Evolutionary conservation across 2,329 filamentous ascomycete species (phyloP), one percentile per base, ranked within the genome.

Genomic region (Stemphylium vesicarium): DNA sequence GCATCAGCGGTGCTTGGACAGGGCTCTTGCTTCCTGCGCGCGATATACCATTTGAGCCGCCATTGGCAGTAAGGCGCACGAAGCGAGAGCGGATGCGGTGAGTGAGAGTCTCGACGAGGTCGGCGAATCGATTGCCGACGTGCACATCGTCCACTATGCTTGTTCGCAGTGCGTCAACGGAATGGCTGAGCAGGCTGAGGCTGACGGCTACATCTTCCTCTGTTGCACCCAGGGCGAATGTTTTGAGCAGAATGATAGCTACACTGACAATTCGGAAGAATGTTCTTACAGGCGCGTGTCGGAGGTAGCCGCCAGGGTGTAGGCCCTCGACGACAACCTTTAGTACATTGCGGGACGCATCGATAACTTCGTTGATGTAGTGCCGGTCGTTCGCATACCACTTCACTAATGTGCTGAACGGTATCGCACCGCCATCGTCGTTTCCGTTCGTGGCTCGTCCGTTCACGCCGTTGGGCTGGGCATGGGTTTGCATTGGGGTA

Each of bases 211-310:
- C 88, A 62, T 95, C 90, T 50, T 87, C 87, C 65, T 91, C 89
- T 1, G 89, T 88, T 1, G 90, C 90, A 15, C 91, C 91, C 1
- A 95, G 82, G 0, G 90, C 90, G 74, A 95, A 94, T 0, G 91
- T 94, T 78, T 88, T 95, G 44, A 95, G 83, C 15, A 95, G 75
- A 68, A 95, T 93, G 85, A 94, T 93, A 59, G 90, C 89, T 4
- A 91, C 90, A 53, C 88, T 91, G 61, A 94, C 91, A 71, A 95
- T 94, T 52, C 91, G 86, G 78, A 95, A 93, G 73, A 94, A 94
- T 0, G 91, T 94, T 41, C 91, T 83, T 4, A 95, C 91, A 0
- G 91, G 91, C 0, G 90, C 90, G 69, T 94, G 91, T 70, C 91
- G 91, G 39, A 95, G 85, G 65, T 90, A 92, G 35, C 88, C 88